A percentile compares a stretch with the other conserved stretches of the same genome.
phyloP scores from a whole-genome alignment of 2,329 filamentous ascomycete species.

The Ramularia collo-cygni region DNA sequence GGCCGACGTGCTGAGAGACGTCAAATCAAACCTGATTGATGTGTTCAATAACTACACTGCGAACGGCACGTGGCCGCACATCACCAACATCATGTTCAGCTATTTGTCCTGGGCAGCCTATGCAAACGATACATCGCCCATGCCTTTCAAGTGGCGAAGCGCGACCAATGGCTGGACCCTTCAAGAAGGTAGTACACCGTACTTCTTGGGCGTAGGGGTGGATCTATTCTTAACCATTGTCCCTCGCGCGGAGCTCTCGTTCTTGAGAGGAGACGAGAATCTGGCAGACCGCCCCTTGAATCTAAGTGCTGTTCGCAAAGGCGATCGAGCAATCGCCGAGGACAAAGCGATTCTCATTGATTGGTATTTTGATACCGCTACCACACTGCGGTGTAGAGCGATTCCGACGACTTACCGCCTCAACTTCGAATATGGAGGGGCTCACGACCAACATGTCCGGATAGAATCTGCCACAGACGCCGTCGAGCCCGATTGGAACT shows the following conservation, averaged over 20 bases:
- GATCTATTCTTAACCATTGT: too few species aligned
- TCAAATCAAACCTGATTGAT: constrained; percentile 5
- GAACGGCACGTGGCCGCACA: background rate
- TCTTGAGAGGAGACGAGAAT: too few species aligned
- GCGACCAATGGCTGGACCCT: too few species aligned
- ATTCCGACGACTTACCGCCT: constrained; percentile 4
- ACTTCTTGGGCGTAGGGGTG: too few species aligned
- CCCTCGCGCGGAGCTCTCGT: too few species aligned
- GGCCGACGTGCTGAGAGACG: background rate
- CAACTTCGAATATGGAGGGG: constrained; percentile 3
- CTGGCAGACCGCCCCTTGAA: too few species aligned
- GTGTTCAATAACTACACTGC: constrained; percentile 1
- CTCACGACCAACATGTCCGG: constrained; percentile 7
- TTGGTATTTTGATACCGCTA: constrained; percentile 8
- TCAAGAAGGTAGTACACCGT: too few species aligned
- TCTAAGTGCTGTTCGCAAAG: too few species aligned
- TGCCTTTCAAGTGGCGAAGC: background rate
- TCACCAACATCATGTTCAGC: constrained; percentile 5
- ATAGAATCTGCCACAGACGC: constrained; percentile 1
- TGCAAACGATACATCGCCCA: background rate
- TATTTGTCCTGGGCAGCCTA: constrained; percentile 10
- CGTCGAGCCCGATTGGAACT: background rate
- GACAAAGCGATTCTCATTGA: constrained; percentile 1
- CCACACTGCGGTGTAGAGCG: constrained; percentile 5
- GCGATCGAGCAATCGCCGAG: too few species aligned